These are phyloP conservation scores for Chytriomyces confervae DNA, from an alignment of 192 early-diverging fungal species.

Conservation along the genomic window DNA sequence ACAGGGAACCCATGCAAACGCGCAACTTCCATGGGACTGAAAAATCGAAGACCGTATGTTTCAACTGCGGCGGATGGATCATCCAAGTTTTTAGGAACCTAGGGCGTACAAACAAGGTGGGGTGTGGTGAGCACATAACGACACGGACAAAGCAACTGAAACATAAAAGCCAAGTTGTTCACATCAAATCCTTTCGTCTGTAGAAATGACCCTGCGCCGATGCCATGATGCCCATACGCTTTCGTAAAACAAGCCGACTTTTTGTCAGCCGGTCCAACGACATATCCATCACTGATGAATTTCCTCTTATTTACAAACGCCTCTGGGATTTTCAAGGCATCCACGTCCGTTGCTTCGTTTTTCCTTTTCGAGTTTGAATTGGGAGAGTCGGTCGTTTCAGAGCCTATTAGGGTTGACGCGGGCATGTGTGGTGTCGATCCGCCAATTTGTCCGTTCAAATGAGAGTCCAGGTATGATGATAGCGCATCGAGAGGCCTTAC, in stretches of 20 bases:
- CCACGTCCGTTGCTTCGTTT: slow-evolving; percentile 31
- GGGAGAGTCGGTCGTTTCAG: background rate
- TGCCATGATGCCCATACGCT: slow-evolving; percentile 79
- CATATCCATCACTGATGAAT: slow-evolving; percentile 43
- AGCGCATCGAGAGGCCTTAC: background rate
- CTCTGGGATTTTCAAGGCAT: slow-evolving; percentile 34
- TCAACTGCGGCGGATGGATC: slow-evolving; percentile 58
- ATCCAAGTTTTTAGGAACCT: slow-evolving; percentile 64
- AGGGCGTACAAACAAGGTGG: slow-evolving; percentile 45
- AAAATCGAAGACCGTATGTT: slow-evolving; percentile 68
- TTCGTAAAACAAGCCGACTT: slow-evolving; percentile 60
- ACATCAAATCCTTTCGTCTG: slow-evolving; percentile 75
- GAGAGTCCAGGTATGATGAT: background rate
- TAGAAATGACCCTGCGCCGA: slow-evolving; percentile 77
- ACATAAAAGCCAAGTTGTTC: slow-evolving; percentile 4
- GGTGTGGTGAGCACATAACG: too few species aligned
- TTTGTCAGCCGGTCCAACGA: slow-evolving; percentile 36
- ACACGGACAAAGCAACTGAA: slow-evolving; percentile 1
- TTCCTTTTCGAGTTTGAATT: slow-evolving; percentile 19
- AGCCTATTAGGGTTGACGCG: background rate
- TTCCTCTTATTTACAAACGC: slow-evolving; percentile 23
- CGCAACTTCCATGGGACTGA: slow-evolving; percentile 79
- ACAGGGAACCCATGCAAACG: slow-evolving; percentile 78
- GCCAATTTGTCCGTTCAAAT: slow-evolving; percentile 3
- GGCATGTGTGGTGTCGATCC: slow-evolving; percentile 31